phyloP scores from a whole-genome alignment of 805 yeast genomes.

The Saccharomycopsis oosterbeekiorum region DNA sequence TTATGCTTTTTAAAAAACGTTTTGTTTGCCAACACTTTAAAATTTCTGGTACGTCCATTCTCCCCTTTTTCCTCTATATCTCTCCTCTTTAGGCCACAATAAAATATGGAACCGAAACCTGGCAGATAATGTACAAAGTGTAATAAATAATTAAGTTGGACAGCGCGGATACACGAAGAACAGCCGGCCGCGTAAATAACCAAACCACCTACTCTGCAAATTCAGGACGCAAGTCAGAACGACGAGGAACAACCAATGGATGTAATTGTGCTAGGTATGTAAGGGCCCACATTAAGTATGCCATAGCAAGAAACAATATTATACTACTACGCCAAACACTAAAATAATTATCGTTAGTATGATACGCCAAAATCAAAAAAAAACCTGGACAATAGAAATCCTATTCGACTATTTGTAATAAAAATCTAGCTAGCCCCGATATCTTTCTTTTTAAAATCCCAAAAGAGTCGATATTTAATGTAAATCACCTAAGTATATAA shows the following conservation, averaged over 20 bases:
- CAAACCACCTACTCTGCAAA: conserved; percentile 29
- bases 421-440: neutral
- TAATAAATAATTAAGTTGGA: too few species aligned
- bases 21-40: too few species aligned
- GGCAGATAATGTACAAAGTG: too few species aligned
- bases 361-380: neutral
- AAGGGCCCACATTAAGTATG: conserved; percentile 86
- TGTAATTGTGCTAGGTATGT: conserved; percentile 82
- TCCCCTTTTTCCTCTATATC: too few species aligned
- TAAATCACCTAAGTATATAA: neutral
- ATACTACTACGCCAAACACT: conserved; percentile 66
- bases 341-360: neutral
- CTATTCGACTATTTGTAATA: too few species aligned
- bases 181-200: neutral
- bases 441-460: neutral
- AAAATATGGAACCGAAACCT: too few species aligned
- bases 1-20: too few species aligned
- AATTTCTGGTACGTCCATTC: too few species aligned
- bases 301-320: conserved; percentile 62
- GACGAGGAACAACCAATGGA: conserved; percentile 83
- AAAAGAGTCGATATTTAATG: neutral
- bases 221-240: conserved; percentile 87
- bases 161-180: too few species aligned
- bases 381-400: too few species aligned
- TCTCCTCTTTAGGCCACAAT: too few species aligned